phyloP scores from a whole-genome alignment of 73 alveolate species.

The Tetrahymena malaccensis region DNA sequence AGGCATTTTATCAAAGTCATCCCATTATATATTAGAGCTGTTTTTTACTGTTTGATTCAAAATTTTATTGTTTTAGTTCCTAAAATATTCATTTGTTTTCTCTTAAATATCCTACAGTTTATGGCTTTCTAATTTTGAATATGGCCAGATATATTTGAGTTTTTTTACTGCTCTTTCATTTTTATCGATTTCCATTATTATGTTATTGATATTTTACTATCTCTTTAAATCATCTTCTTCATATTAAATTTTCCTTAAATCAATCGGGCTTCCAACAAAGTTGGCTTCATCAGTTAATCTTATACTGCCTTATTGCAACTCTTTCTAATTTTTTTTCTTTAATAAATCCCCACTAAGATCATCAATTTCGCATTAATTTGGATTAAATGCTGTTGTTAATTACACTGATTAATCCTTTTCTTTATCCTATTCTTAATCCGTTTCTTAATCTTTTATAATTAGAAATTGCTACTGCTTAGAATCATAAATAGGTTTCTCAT shows the following conservation, averaged over 20 bases:
- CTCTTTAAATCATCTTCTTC: background rate
- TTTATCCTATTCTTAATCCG: background rate
- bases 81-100: background rate
- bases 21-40: background rate
- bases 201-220: background rate
- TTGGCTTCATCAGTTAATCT: background rate
- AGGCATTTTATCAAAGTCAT: background rate
- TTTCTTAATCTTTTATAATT: background rate
- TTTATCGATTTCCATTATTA: background rate
- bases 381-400: background rate
- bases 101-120: background rate
- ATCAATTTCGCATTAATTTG: background rate
- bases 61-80: background rate
- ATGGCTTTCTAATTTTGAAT: background rate
- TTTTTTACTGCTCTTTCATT: background rate
- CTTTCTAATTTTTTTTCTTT: background rate
- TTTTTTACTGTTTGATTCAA: background rate
- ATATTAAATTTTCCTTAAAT: background rate
- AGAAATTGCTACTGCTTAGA: background rate
- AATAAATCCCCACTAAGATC: background rate
- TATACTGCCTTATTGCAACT: background rate
- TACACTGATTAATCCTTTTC: background rate
- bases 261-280: background rate
- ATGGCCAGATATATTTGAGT: background rate
- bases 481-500: background rate